Base-by-base conservation (phyloP, 352 stramenopile genomes). In the Discostella stelligera region DNA sequence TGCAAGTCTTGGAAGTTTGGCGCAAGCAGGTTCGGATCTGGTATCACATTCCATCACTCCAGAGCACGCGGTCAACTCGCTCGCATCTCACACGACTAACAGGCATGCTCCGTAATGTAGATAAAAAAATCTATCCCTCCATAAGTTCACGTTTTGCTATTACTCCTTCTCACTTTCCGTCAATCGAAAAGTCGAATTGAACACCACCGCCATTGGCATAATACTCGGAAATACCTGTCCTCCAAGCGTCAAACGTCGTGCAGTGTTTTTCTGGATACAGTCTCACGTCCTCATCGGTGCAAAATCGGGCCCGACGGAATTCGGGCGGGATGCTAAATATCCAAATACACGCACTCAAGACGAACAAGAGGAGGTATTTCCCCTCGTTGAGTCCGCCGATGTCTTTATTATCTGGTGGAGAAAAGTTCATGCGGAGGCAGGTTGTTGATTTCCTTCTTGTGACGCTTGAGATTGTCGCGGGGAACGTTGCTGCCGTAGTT, bases 141-240 rank as follows among this genome's bases (percentile, higher is more conserved):
- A 32, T 2, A 32, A 6, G 2, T 32, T 32, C 27, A 32, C 5
- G 2, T 32, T 32, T 32, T 32, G 27, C 5, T 32, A 32, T 32
- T 48, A 49, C 32, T 50, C 27, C 14, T 48, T 1, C 7, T 37
- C 71, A 39, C 49, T 79, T 79, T 32, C 71, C 55, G 11, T 89
- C 84, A 70, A 90, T 80, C 7, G 69, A 82, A 59, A 90, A 90
- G 74, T 90, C 79, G 65, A 86, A 90, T 16, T 87, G 50, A 11
- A 90, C 62, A 0, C 84, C 84, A 44, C 84, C 84, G 16, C 84
- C 84, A 72, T 83, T 86, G 11, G 53, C 41, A 66, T 90, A 90
- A 61, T 90, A 89, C 54, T 87, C 70, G 8, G 21, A 4, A 66
- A 90, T 77, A 20, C 81, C 81, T 32, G 48, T 67, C 20, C 41